Percentiles rank a stretch among this genome's conserved stretches.
Evolutionary conservation across 441 rosid genomes (phyloP).

Genomic region (Croton laevigatus): DNA sequence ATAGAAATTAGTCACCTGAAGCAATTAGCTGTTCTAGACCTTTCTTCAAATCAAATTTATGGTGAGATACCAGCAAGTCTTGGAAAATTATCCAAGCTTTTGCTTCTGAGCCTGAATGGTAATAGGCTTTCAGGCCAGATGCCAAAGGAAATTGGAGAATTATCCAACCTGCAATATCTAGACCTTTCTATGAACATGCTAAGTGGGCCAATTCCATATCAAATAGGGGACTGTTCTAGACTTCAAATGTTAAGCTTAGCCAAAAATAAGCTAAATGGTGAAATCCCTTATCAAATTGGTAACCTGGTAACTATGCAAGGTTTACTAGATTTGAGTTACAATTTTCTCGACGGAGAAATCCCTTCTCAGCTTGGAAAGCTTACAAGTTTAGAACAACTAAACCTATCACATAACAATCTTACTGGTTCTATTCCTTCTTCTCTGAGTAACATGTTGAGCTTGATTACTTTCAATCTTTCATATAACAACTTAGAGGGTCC

Average conservation of each 20-base stretch:
- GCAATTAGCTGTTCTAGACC: slow-evolving; percentile 27
- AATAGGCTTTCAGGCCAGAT: slow-evolving; percentile 31
- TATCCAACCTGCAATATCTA: slow-evolving; percentile 10
- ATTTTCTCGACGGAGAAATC: slow-evolving; percentile 25
- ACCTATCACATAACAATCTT: slow-evolving; percentile 37
- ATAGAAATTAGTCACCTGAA: slow-evolving; percentile 19
- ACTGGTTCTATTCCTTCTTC: slow-evolving; percentile 28
- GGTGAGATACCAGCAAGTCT: slow-evolving; percentile 20
- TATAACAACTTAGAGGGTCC: slow-evolving; percentile 35
- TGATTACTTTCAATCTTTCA: slow-evolving; percentile 29
- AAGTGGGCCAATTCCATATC: slow-evolving; percentile 28
- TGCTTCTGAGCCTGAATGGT: slow-evolving; percentile 18
- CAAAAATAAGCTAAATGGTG: slow-evolving; percentile 18
- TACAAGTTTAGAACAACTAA: slow-evolving; percentile 23
- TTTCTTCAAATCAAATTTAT: slow-evolving; percentile 27
- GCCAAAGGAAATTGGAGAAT: slow-evolving; percentile 25
- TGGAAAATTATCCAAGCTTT: slow-evolving; percentile 25
- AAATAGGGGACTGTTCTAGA: slow-evolving; percentile 25
- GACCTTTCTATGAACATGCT: slow-evolving; percentile 31
- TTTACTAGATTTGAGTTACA: slow-evolving; percentile 32
- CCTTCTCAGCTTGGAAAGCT: slow-evolving; percentile 29
- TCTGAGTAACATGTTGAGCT: slow-evolving; percentile 25
- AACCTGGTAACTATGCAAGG: slow-evolving; percentile 19
- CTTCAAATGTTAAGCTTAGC: slow-evolving; percentile 23
- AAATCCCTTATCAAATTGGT: slow-evolving; percentile 32